Base-by-base conservation (phyloP, 495 filamentous ascomycete species). In the Collariella sp. region DNA sequence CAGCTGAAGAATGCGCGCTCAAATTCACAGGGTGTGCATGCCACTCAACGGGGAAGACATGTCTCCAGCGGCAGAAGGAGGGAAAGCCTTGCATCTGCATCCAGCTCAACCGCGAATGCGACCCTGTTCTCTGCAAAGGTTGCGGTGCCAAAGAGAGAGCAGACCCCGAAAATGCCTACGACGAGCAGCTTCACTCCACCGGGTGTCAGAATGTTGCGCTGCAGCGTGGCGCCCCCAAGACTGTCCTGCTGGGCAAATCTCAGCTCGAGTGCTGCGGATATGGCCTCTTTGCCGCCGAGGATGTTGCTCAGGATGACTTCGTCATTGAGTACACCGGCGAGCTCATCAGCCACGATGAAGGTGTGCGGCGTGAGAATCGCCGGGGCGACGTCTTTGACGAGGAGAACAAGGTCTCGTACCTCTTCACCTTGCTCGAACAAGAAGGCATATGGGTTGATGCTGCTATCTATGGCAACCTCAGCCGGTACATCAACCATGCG, bases 291-390 rank as follows among this genome's bases (percentile, higher is more conserved):
- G 70, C 78, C 4, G 81, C 78, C 4, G 83, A 87, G 61, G 63
- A 79, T 34, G 76, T 85, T 18, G 72, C 73, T 19, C 72, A 74
- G 50, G 76, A 79, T 26, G 78, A 81, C 26, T 87, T 79, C 57
- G 63, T 89, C 19, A 82, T 84, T 20, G 86, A 89, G 64, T 88
- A 89, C 61, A 80, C 80, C 23, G 86, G 86, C 20, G 86, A 89
- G 57, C 70, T 87, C 6, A 80, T 88, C 34, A 80, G 79, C 2
- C 72, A 74, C 31, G 72, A 76, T 26, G 85, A 89, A 63, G 78
- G 77, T 0, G 80, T 85, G 7, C 72, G 73, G 18, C 71, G 74
- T 5, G 73, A 77, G 40, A 70, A 72, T 5, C 72, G 73, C 7
- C 77, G 86, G 1, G 76, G 86, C 13, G 80, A 80, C 24, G 77